These are phyloP conservation scores for Pueraria montana DNA, from an alignment of 306 rosid genomes.

Conservation along the genomic window DNA sequence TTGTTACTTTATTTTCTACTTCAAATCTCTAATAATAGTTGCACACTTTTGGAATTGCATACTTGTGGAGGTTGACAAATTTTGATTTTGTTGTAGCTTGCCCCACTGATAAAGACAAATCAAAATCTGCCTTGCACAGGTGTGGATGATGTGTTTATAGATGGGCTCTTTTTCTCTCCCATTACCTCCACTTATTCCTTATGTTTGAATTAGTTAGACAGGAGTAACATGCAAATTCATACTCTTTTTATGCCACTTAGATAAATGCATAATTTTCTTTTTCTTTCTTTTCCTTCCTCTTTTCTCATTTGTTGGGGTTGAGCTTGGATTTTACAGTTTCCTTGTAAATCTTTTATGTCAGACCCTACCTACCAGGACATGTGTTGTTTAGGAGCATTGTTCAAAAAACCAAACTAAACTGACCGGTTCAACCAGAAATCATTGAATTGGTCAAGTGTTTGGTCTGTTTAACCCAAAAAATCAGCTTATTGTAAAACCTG, in stretches of 20 bases:
- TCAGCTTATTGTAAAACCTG: background rate
- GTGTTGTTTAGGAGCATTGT: background rate
- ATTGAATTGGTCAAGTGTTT: background rate
- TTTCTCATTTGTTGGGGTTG: background rate
- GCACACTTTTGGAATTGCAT: constrained; percentile 41
- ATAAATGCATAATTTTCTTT: background rate
- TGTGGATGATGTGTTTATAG: constrained; percentile 36
- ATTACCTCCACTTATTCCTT: background rate
- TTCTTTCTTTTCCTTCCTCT: background rate
- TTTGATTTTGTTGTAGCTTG: constrained; percentile 40
- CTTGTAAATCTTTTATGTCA: constrained; percentile 5
- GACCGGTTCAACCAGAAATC: background rate
- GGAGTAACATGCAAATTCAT: constrained; percentile 22
- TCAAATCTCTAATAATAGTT: constrained; percentile 25
- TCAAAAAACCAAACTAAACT: background rate
- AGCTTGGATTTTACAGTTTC: background rate
- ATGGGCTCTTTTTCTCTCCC: constrained; percentile 8
- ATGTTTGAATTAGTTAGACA: background rate
- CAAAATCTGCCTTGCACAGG: constrained; percentile 41
- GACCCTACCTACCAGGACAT: constrained; percentile 24
- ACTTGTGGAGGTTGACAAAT: constrained; percentile 41
- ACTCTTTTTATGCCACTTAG: background rate
- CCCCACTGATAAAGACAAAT: constrained; percentile 50
- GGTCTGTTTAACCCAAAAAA: background rate
- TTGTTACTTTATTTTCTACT: constrained; percentile 33